phyloP scores from a whole-genome alignment of 345 rosid species.

The Noccaea bulbosa region DNA sequence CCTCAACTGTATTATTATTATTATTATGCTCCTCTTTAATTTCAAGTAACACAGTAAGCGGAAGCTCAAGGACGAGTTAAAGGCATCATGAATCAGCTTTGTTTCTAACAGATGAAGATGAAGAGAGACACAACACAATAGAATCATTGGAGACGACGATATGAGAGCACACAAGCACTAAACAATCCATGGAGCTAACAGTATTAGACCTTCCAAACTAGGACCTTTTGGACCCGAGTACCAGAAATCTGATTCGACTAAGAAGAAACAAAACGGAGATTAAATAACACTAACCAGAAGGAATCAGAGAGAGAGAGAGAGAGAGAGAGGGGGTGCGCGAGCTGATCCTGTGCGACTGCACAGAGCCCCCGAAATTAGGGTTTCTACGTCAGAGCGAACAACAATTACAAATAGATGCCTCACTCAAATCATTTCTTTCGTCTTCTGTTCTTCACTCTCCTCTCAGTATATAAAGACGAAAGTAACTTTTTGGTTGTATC shows the following conservation, averaged over 20 bases:
- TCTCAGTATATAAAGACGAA: not conserved
- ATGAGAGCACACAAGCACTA: not conserved
- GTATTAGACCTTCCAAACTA: not conserved
- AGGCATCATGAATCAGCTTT: slow-evolving; percentile 12
- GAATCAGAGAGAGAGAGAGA: slow-evolving; percentile 8
- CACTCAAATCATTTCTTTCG: slow-evolving; percentile 2
- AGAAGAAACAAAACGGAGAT: not conserved
- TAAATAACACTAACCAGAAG: slow-evolving; percentile 22
- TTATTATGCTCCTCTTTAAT: not conserved
- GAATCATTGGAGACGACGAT: not conserved
- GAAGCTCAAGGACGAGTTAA: slow-evolving; percentile 9
- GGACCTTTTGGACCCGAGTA: too few relatives aligned
- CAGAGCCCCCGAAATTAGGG: slow-evolving; percentile 27
- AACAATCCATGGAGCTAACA: not conserved
- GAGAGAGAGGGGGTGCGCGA: not conserved
- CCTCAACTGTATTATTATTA: not conserved
- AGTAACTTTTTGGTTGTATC: not conserved
- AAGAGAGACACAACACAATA: too few relatives aligned
- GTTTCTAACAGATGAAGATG: too few relatives aligned
- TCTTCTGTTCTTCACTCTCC: not conserved
- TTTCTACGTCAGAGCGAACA: not conserved
- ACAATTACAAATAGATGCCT: not conserved
- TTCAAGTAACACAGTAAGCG: not conserved
- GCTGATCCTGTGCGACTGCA: not conserved
- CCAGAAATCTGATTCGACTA: slow-evolving; percentile 11